Evolutionary conservation across 2,329 filamentous ascomycete species (phyloP).

Genomic region (Camillea tinctor): DNA sequence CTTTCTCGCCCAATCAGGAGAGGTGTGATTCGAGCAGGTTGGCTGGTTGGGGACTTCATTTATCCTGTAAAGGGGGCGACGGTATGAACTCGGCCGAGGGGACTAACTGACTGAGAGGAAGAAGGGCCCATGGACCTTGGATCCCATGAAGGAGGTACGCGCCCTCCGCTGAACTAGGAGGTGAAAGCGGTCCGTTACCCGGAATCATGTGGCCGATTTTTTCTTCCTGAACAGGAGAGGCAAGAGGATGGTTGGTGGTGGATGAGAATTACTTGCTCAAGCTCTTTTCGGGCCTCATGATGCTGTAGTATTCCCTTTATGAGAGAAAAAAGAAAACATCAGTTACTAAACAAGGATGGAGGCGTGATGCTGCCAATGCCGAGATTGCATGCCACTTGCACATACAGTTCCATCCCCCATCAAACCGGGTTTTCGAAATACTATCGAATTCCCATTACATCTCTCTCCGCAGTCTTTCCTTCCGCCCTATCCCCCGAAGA

Average conservation of each 20-base stretch:
- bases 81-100: constrained; percentile 10
- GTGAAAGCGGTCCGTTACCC: neutral
- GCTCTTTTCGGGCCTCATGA: constrained; percentile 5
- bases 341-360: too few species aligned
- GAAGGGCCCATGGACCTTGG: neutral
- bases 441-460: constrained; percentile 9
- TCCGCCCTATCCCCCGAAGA: constrained; percentile 8
- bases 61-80: constrained; percentile 3
- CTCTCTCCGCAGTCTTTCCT: constrained; percentile 5
- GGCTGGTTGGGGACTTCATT: constrained; percentile 3
- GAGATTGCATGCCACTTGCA: neutral
- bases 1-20: constrained; percentile 11
- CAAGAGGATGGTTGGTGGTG: neutral
- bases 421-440: constrained; percentile 5
- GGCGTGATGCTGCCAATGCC: neutral
- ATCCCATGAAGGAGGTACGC: neutral
- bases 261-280: constrained; percentile 12
- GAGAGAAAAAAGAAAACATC: too few species aligned
- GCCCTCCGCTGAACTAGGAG: neutral
- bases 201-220: neutral
- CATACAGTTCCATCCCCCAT: constrained; percentile 8
- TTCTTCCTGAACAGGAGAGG: too few species aligned
- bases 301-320: neutral
- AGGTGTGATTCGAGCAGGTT: constrained; percentile 6
- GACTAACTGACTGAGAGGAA: neutral